A percentile compares a stretch with the other conserved stretches of the same genome.
Evolutionary conservation across 192 early-diverging fungal genomes (phyloP).

Genomic region (Funneliformis mosseae): DNA sequence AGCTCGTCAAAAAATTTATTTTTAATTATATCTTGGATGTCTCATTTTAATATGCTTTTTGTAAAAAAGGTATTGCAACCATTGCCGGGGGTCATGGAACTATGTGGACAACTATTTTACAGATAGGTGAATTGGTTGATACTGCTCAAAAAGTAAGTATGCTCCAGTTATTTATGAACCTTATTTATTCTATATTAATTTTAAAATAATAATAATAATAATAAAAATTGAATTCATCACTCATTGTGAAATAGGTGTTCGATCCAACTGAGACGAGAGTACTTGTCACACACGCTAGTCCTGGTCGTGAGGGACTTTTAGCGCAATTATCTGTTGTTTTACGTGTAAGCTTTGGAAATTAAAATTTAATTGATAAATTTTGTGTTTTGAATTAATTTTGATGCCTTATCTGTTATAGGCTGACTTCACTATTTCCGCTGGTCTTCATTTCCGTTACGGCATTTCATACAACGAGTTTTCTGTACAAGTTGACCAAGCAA

Average conservation of each 20-base stretch:
- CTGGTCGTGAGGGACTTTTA: conserved; percentile 60
- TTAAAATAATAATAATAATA: background rate
- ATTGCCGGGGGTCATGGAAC: conserved; percentile 64
- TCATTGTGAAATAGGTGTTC: conserved; percentile 43
- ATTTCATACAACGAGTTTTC: conserved; percentile 66
- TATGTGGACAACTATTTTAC: conserved; percentile 67
- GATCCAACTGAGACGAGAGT: conserved; percentile 59
- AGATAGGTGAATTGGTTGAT: conserved; percentile 64
- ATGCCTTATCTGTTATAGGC: conserved; percentile 40
- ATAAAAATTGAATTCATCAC: background rate
- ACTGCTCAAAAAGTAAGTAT: conserved; percentile 46
- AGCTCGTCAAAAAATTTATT: background rate
- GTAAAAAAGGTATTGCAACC: conserved; percentile 46
- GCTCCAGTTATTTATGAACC: conserved; percentile 6
- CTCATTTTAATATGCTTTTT: background rate
- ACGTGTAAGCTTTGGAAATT: conserved; percentile 42
- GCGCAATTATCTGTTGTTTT: conserved; percentile 57
- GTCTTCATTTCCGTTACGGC: conserved; percentile 63
- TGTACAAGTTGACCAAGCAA: conserved; percentile 55
- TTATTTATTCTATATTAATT: background rate
- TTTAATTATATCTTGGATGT: background rate
- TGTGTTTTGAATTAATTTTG: background rate
- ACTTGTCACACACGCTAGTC: conserved; percentile 59
- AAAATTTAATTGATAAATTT: background rate
- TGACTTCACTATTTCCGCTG: conserved; percentile 65